phyloP scores from a whole-genome alignment of 2,329 filamentous ascomycete genomes.

The Trichoderma citrinoviride region DNA sequence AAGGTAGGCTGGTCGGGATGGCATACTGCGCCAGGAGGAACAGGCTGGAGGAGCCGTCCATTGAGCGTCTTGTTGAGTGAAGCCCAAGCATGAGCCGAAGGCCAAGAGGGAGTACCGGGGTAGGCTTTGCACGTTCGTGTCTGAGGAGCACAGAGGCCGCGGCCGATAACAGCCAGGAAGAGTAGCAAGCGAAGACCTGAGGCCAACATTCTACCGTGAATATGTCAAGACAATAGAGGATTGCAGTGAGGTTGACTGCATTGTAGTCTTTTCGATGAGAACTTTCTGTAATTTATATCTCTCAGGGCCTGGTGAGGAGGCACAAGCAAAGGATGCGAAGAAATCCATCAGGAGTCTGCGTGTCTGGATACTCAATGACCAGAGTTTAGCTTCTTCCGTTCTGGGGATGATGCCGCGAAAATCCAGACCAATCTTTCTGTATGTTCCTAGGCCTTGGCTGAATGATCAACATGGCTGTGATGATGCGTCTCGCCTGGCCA shows the following conservation, averaged over 20 bases:
- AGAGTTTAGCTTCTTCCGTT: neutral
- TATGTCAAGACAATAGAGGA: neutral
- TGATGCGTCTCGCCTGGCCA: neutral
- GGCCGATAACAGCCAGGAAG: neutral
- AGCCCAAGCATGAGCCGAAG: slow-evolving; percentile 44
- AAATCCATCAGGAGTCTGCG: neutral
- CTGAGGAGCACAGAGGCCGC: neutral
- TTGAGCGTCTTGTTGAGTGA: slow-evolving; percentile 45
- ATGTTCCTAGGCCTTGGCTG: neutral
- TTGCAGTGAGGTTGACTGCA: neutral
- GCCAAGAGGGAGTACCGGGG: slow-evolving; percentile 48
- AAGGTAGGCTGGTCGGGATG: slow-evolving; percentile 31
- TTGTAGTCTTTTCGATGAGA: neutral
- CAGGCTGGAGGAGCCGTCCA: slow-evolving; percentile 43
- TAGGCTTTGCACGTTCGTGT: slow-evolving; percentile 44
- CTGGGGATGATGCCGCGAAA: slow-evolving; percentile 1
- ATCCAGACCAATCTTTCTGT: neutral
- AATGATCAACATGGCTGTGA: neutral
- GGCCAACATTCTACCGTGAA: neutral
- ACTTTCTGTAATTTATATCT: neutral
- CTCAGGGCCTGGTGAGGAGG: too few species aligned
- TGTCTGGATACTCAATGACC: neutral
- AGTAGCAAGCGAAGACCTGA: neutral
- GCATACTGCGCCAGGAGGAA: slow-evolving; percentile 38
- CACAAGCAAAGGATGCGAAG: neutral